Evolutionary conservation across 2,329 filamentous ascomycete genomes (phyloP).

Genomic region (Phoma sp.): DNA sequence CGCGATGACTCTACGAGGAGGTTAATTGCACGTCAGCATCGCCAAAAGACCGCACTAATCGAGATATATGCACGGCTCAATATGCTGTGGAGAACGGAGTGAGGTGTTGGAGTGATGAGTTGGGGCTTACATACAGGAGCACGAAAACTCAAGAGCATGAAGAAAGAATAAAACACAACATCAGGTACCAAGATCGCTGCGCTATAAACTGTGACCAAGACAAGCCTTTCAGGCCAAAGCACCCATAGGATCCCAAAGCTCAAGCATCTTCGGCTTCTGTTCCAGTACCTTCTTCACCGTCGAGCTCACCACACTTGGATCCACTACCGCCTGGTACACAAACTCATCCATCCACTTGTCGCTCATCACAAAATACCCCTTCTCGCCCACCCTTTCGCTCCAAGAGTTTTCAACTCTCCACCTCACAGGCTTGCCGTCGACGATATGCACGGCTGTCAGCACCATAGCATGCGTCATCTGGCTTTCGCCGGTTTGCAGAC

Average conservation of each 20-base stretch:
- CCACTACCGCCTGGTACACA: constrained; percentile 85
- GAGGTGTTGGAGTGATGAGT: background rate
- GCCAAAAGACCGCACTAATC: background rate
- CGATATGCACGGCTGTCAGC: constrained; percentile 82
- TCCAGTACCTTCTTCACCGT: constrained; percentile 74
- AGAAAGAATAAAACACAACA: background rate
- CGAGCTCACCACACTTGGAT: constrained; percentile 65
- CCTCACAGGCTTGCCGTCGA: constrained; percentile 68
- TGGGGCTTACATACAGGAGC: background rate
- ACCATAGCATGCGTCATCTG: constrained; percentile 95
- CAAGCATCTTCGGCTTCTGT: constrained; percentile 68
- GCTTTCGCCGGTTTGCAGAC: constrained; percentile 75
- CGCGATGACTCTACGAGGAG: constrained; percentile 11
- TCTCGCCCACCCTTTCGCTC: constrained; percentile 71
- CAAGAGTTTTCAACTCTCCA: constrained; percentile 92
- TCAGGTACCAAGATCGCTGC: background rate
- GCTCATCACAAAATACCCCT: constrained; percentile 90
- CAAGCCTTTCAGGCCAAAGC: constrained; percentile 60
- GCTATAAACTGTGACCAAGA: background rate
- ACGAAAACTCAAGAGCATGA: background rate
- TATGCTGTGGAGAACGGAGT: background rate
- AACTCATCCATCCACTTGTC: constrained; percentile 72
- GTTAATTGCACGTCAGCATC: background rate
- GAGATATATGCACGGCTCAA: background rate
- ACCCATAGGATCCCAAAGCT: constrained; percentile 81